phyloP scores from a whole-genome alignment of 2,329 filamentous ascomycete species.

The Neonectria hederae region DNA sequence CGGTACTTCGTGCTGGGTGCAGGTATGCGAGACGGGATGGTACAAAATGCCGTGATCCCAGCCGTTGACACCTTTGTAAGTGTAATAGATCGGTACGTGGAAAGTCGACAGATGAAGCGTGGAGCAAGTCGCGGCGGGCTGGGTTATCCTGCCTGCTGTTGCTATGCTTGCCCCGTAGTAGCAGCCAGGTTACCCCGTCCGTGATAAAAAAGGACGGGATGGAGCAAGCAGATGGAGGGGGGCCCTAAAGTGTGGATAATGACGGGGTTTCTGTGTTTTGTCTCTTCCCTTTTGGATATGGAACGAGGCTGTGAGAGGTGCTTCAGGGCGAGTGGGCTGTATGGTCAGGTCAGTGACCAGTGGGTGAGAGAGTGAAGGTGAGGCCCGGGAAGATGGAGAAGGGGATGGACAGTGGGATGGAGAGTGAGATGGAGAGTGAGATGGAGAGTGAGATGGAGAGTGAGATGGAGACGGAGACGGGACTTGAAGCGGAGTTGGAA shows the following conservation, averaged over 20 bases:
- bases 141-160: neutral
- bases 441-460: conserved; percentile 4
- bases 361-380: neutral
- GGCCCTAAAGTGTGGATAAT: neutral
- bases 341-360: neutral
- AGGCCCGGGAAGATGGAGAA: conserved; percentile 18
- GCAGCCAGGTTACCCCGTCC: neutral
- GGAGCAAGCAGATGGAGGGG: neutral
- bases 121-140: neutral
- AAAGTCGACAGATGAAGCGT: neutral
- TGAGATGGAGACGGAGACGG: conserved; percentile 12
- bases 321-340: neutral
- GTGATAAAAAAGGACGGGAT: neutral
- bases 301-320: neutral
- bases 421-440: neutral
- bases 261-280: neutral
- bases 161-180: neutral
- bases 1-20: neutral
- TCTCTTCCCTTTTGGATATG: neutral
- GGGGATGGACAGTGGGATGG: neutral
- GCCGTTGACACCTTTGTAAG: conserved; percentile 17
- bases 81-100: conserved; percentile 7
- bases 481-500: conserved; percentile 10
- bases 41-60: conserved; percentile 6
- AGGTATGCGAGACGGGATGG: conserved; percentile 11